These are phyloP conservation scores for Zarea fungicola DNA, from an alignment of 2,329 filamentous ascomycete species.

Conservation along the genomic window DNA sequence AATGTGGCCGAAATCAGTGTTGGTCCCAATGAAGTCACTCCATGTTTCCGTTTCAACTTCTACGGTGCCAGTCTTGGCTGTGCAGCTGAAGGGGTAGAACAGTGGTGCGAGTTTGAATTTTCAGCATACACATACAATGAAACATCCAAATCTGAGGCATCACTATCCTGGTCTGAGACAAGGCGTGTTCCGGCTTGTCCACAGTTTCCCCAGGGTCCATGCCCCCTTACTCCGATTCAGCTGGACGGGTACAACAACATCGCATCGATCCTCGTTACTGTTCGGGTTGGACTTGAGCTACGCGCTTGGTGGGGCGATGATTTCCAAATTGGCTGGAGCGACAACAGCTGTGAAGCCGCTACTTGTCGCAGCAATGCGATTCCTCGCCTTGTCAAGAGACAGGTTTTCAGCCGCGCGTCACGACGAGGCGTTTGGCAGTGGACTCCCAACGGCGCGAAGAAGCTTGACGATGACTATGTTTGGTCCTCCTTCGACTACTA, in stretches of 20 bases:
- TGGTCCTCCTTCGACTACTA: slow-evolving; percentile 14
- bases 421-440: slow-evolving; percentile 31
- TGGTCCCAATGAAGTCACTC: slow-evolving; percentile 30
- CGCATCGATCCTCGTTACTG: slow-evolving; percentile 33
- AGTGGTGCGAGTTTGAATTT: slow-evolving; percentile 37
- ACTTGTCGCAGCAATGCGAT: slow-evolving; percentile 27
- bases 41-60: slow-evolving; percentile 37
- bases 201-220: slow-evolving; percentile 28
- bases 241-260: slow-evolving; percentile 34
- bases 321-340: slow-evolving; percentile 35
- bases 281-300: slow-evolving; percentile 32
- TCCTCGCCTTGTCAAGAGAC: slow-evolving; percentile 26
- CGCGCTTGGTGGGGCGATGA: slow-evolving; percentile 39
- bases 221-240: slow-evolving; percentile 29
- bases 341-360: slow-evolving; percentile 35
- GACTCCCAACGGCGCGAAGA: slow-evolving; percentile 27
- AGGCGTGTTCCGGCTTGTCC: slow-evolving; percentile 35
- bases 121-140: slow-evolving; percentile 36
- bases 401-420: slow-evolving; percentile 26
- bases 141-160: slow-evolving; percentile 27
- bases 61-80: slow-evolving; percentile 35
- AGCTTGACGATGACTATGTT: slow-evolving; percentile 27
- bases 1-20: slow-evolving; percentile 36
- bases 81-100: slow-evolving; percentile 28
- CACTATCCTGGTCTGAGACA: slow-evolving; percentile 35